Evolutionary conservation across 805 yeast species (phyloP).

Genomic region (Metschnikowia baotianmanensis): DNA sequence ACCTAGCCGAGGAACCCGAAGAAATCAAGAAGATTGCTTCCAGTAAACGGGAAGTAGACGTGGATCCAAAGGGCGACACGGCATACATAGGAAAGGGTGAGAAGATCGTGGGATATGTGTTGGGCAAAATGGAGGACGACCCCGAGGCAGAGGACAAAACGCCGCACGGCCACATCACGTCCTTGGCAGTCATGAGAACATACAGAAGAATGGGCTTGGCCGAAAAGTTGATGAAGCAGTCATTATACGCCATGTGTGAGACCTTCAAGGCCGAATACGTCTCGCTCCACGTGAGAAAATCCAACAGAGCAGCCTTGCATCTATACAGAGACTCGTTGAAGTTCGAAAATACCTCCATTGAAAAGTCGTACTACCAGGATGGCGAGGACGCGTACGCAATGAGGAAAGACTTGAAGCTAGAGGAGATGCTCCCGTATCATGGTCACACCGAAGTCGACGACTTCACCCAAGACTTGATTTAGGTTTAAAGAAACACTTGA

Average conservation of each 20-base stretch:
- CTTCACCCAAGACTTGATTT: constrained; percentile 36
- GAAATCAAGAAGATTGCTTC: not conserved
- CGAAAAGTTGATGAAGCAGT: constrained; percentile 83
- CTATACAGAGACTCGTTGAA: constrained; percentile 80
- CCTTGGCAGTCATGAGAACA: constrained; percentile 91
- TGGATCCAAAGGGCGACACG: constrained; percentile 55
- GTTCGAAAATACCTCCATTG: constrained; percentile 80
- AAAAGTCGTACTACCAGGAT: constrained; percentile 89
- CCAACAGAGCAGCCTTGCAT: constrained; percentile 92
- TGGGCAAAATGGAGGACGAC: constrained; percentile 96
- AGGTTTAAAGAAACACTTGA: not conserved
- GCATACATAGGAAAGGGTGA: constrained; percentile 67
- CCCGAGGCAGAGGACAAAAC: constrained; percentile 69
- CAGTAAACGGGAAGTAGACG: constrained; percentile 19
- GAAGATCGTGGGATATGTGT: constrained; percentile 90
- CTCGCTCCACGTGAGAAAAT: constrained; percentile 87
- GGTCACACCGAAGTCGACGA: constrained; percentile 50
- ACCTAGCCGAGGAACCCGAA: constrained; percentile 10
- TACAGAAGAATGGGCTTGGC: constrained; percentile 95
- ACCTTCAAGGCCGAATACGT: constrained; percentile 79
- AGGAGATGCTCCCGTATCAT: constrained; percentile 58
- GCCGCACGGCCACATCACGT: constrained; percentile 93
- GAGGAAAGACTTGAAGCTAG: constrained; percentile 65
- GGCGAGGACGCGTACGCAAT: constrained; percentile 97
- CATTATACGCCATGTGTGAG: constrained; percentile 76